A percentile compares a stretch with the other conserved stretches of the same genome.
Conservation (phyloP, 2,329 filamentous ascomycete genomes). For the Hypoxylon sp. region DNA sequence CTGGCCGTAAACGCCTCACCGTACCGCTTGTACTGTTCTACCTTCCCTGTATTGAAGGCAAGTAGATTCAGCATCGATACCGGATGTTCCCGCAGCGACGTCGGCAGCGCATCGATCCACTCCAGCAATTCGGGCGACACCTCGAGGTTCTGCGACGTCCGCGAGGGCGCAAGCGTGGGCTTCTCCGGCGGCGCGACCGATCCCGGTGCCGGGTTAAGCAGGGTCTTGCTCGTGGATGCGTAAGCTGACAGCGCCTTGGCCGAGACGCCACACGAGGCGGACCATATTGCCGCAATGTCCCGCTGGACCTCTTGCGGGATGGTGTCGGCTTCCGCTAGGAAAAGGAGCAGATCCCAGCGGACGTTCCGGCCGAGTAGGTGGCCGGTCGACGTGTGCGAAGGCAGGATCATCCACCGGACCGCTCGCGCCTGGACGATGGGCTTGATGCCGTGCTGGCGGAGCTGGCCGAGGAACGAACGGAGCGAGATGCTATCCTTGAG, state of each 20-base stretch:
- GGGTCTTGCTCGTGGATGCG: slow-evolving; percentile 29
- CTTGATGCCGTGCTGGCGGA: slow-evolving; percentile 36
- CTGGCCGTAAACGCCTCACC: slow-evolving; percentile 63
- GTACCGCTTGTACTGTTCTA: slow-evolving; percentile 67
- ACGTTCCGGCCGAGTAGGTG: slow-evolving; percentile 44
- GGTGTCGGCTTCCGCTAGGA: slow-evolving; percentile 24
- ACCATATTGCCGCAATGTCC: slow-evolving; percentile 40
- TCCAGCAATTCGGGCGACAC: slow-evolving; percentile 61
- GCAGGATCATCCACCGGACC: slow-evolving; percentile 46
- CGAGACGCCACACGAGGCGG: slow-evolving; percentile 39
- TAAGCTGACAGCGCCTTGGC: slow-evolving; percentile 38
- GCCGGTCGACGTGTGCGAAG: slow-evolving; percentile 36
- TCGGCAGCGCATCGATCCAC: slow-evolving; percentile 59
- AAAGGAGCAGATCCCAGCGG: slow-evolving; percentile 43
- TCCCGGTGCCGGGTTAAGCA: slow-evolving; percentile 30
- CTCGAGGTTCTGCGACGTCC: slow-evolving; percentile 61
- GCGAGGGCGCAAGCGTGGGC: slow-evolving; percentile 23
- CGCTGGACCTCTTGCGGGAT: slow-evolving; percentile 14
- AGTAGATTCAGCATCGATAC: slow-evolving; percentile 74
- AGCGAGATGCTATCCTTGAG: slow-evolving; percentile 34
- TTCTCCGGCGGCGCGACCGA: slow-evolving; percentile 15
- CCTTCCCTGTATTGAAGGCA: slow-evolving; percentile 64
- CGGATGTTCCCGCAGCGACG: slow-evolving; percentile 51
- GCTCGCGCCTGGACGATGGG: slow-evolving; percentile 43
- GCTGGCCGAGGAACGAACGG: slow-evolving; percentile 38